phyloP scores from a whole-genome alignment of 257 asterid species.

The Schizonepeta tenuifolia region DNA sequence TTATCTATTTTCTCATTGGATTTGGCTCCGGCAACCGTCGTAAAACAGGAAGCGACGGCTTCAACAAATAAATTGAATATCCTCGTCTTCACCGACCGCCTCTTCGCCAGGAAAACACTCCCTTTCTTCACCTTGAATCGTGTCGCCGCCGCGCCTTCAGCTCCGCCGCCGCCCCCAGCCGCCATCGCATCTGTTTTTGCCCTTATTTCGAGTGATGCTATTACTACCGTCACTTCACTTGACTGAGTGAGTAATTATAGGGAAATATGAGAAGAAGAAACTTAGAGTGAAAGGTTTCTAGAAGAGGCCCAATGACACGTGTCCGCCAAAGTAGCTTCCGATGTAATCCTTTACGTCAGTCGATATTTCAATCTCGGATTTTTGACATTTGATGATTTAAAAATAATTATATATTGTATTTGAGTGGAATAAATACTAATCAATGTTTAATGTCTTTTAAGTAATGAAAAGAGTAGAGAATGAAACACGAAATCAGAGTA shows the following conservation, averaged over 20 bases:
- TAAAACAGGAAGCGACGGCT: constrained; percentile 17
- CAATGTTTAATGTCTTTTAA: too few relatives aligned
- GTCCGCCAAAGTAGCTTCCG: not conserved
- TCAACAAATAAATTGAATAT: constrained; percentile 17
- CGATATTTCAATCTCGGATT: too few relatives aligned
- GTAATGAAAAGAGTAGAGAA: too few relatives aligned
- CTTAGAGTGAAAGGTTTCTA: constrained; percentile 2
- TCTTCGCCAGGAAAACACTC: constrained; percentile 38
- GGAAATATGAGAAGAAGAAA: not conserved
- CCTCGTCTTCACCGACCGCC: constrained; percentile 38
- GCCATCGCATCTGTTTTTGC: not conserved
- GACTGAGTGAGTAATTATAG: not conserved
- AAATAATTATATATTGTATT: too few relatives aligned
- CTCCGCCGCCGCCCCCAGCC: not conserved
- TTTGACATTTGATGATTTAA: too few relatives aligned
- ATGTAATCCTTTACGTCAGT: not conserved
- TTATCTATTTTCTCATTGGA: not conserved
- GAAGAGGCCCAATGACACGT: not conserved
- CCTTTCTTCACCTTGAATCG: constrained; percentile 31
- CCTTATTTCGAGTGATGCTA: not conserved
- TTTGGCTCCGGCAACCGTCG: constrained; percentile 3
- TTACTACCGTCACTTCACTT: not conserved
- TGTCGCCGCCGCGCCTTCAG: constrained; percentile 10
- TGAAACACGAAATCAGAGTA: too few relatives aligned
- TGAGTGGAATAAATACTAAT: too few relatives aligned